A percentile compares a stretch with the other conserved stretches of the same genome.
These are phyloP conservation scores for Chiua virens DNA, from an alignment of 768 basidiomycete species.

Conservation along the genomic window DNA sequence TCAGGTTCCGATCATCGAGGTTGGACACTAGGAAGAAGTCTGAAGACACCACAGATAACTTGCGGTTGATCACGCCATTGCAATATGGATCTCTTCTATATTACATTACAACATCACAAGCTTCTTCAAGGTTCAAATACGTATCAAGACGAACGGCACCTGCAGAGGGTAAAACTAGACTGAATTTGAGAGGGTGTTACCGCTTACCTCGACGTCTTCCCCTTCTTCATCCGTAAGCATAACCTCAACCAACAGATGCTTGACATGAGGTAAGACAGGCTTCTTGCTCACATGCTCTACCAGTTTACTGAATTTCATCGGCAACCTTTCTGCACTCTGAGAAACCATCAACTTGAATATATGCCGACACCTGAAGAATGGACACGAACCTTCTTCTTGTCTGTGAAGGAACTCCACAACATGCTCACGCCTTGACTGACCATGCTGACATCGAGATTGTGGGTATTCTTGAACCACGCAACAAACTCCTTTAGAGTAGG, in stretches of 20 bases:
- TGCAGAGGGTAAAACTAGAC: conserved; percentile 24
- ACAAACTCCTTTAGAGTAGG: conserved; percentile 86
- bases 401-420: conserved; percentile 94
- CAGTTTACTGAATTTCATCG: conserved; percentile 87
- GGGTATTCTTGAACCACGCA: conserved; percentile 77
- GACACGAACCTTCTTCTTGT: conserved; percentile 79
- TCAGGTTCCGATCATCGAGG: too few relatives aligned
- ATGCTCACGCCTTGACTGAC: conserved; percentile 97
- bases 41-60: too few relatives aligned
- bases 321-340: conserved; percentile 83
- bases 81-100: not conserved
- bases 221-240: conserved; percentile 92
- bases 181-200: not conserved
- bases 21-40: not conserved
- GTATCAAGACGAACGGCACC: conserved; percentile 84
- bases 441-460: conserved; percentile 90
- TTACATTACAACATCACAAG: conserved; percentile 15
- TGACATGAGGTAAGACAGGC: conserved; percentile 78
- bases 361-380: not conserved
- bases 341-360: conserved; percentile 7
- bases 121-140: conserved; percentile 41
- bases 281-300: conserved; percentile 96
- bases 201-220: conserved; percentile 88
- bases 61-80: not conserved
- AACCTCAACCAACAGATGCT: conserved; percentile 87